Evolutionary conservation across 345 rosid species (phyloP).

Genomic region (Arabidopsis arenosa): DNA sequence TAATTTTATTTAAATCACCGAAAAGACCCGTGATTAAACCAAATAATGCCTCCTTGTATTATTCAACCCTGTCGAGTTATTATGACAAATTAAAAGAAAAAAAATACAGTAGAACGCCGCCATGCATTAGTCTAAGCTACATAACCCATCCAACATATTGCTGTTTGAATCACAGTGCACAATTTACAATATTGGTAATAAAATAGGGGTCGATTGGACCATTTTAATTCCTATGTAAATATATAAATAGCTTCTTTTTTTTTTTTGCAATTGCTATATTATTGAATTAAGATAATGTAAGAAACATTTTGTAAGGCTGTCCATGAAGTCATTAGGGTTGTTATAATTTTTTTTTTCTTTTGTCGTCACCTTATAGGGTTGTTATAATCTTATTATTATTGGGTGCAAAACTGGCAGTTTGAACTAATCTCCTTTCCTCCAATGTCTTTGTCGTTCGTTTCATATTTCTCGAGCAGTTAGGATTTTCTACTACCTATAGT

Average conservation of each 20-base stretch:
- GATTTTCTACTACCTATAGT: conserved; percentile 1
- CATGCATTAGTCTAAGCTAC: conserved; percentile 6
- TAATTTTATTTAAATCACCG: conserved; percentile 32
- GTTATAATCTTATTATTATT: conserved; percentile 7
- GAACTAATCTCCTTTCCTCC: conserved; percentile 17
- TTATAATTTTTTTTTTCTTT: not conserved
- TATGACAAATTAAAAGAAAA: not conserved
- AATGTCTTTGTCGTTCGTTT: conserved; percentile 38
- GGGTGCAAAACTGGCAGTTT: conserved; percentile 42
- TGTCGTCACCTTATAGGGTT: conserved; percentile 27
- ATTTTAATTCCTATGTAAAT: not conserved
- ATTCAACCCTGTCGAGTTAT: conserved; percentile 21
- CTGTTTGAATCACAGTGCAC: conserved; percentile 10
- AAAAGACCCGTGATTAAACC: conserved; percentile 20
- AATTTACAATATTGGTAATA: not conserved
- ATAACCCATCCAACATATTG: not conserved
- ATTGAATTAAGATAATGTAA: conserved; percentile 25
- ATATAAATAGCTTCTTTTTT: not conserved
- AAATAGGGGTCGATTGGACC: not conserved
- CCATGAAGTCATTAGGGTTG: conserved; percentile 37
- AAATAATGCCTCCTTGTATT: not conserved
- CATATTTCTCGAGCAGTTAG: conserved; percentile 40
- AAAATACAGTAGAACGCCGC: conserved; percentile 3
- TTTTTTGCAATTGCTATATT: not conserved
- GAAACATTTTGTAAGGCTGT: conserved; percentile 16